Base-by-base conservation (phyloP, 306 rosid genomes). In the peach (Prunus persica) region DNA sequence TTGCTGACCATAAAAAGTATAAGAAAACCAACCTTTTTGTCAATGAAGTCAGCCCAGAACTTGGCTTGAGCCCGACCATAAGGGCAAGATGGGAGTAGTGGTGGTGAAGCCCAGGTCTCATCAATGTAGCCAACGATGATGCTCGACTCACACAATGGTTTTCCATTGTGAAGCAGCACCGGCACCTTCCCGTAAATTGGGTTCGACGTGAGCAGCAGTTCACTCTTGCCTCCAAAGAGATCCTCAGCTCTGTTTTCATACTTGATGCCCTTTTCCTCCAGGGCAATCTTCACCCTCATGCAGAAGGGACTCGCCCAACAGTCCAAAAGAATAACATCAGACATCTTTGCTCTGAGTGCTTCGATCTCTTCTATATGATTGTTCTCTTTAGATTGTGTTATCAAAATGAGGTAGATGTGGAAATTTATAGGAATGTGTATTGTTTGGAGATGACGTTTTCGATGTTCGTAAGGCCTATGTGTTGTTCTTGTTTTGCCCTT, bases 171-270 rank as follows among this genome's bases (percentile, higher is more conserved):
- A 78, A 93, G 67, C 2, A 89, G 61, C 11, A 91, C 93, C 5
- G 96, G 93, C 10, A 91, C 97, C 69, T 80, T 88, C 74, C 82
- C 74, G 64, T 93, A 75, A 74, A 87, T 80, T 3, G 97, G 96
- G 73, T 87, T 91, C 10, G 92, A 84, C 2, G 80, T 87, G 7
- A 88, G 83, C 28, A 93, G 65, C 69, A 87, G 76, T 8, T 88
- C 89, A 73, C 97, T 93, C 56, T 91, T 91, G 4, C 82, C 83
- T 0, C 89, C 97, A 85, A 89, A 77, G n/a, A 93, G 61, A 68
- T 93, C 79, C 85, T 91, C 96, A 63, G 85, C 88, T 25, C 76
- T 76, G 3, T 0, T 19, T 55, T 76, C 89, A 47, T 81, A 54
- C 0, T 27, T 13, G 55, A 89, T 78, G 1, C 91, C 86, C 55